A percentile compares a stretch with the other conserved stretches of the same genome.
These are phyloP conservation scores for Capronia americana DNA, from an alignment of 2,329 filamentous ascomycete genomes.

Conservation along the genomic window DNA sequence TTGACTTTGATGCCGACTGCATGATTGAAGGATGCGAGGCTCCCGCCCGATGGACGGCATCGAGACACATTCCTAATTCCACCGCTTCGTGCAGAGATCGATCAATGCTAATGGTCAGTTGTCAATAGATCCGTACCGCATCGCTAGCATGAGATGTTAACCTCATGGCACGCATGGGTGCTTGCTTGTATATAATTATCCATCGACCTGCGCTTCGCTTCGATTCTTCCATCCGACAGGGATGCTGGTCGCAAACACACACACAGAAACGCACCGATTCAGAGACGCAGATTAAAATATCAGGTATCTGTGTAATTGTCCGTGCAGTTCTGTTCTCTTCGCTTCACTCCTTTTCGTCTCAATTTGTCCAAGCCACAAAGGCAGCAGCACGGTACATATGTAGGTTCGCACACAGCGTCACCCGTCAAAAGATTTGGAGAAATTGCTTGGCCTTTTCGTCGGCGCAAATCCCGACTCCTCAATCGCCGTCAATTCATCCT, in stretches of 20 bases:
- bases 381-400: too few relatives aligned
- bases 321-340: too few relatives aligned
- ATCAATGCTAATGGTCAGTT: not conserved
- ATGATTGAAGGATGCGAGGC: too few relatives aligned
- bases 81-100: not conserved
- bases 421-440: not conserved
- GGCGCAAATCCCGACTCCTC: conserved; percentile 1
- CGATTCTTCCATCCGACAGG: not conserved
- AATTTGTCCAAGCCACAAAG: too few relatives aligned
- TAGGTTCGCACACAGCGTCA: not conserved
- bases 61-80: not conserved
- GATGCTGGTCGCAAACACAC: too few relatives aligned
- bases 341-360: too few relatives aligned
- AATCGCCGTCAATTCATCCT: not conserved
- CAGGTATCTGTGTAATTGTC: too few relatives aligned
- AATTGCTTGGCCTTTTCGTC: not conserved
- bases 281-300: not conserved
- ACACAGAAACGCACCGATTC: not conserved
- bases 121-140: not conserved
- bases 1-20: not conserved
- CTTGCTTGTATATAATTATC: not conserved
- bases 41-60: not conserved
- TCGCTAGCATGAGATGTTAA: not conserved
- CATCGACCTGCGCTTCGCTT: not conserved
- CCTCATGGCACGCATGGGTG: not conserved